These are phyloP conservation scores for Ceratorhiza oryzae-sativae DNA, from an alignment of 1,284 basidiomycete genomes.

Conservation along the genomic window DNA sequence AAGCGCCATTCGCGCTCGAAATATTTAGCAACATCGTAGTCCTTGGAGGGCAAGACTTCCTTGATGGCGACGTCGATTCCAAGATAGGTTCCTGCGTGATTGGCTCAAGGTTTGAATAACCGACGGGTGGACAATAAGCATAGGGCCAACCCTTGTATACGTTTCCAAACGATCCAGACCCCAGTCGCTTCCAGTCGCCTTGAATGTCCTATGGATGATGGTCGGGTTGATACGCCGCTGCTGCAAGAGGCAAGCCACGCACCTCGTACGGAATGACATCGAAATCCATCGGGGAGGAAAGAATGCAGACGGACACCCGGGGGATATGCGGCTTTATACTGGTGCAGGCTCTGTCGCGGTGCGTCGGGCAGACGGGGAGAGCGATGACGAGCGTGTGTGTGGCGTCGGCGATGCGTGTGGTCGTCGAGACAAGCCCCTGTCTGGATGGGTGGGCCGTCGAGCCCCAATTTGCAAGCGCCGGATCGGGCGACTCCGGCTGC, in stretches of 20 bases:
- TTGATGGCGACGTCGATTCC: conserved; percentile 97
- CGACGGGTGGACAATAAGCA: background rate
- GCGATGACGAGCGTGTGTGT: background rate
- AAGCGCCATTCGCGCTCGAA: conserved; percentile 97
- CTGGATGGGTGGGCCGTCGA: conserved; percentile 7
- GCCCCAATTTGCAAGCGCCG: conserved; percentile 1
- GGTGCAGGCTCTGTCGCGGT: conserved; percentile 7
- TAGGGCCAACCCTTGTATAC: conserved; percentile 80
- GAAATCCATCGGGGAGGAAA: conserved; percentile 58
- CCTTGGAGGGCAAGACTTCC: conserved; percentile 87
- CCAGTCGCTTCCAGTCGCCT: conserved; percentile 86
- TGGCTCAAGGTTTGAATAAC: background rate
- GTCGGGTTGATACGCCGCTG: conserved; percentile 21
- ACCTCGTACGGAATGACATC: conserved; percentile 84
- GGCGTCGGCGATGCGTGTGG: conserved; percentile 2
- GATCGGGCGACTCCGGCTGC: conserved; percentile 4
- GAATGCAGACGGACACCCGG: background rate
- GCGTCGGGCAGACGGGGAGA: background rate
- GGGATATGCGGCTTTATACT: background rate
- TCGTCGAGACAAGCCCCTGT: conserved; percentile 37
- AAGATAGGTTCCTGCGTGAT: conserved; percentile 76
- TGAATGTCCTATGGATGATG: conserved; percentile 72
- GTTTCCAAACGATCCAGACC: conserved; percentile 90
- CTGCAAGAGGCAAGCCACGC: conserved; percentile 44
- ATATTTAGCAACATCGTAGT: conserved; percentile 95